These are phyloP conservation scores for Crassisporium funariophilum DNA, from an alignment of 768 basidiomycete genomes.

Conservation along the genomic window DNA sequence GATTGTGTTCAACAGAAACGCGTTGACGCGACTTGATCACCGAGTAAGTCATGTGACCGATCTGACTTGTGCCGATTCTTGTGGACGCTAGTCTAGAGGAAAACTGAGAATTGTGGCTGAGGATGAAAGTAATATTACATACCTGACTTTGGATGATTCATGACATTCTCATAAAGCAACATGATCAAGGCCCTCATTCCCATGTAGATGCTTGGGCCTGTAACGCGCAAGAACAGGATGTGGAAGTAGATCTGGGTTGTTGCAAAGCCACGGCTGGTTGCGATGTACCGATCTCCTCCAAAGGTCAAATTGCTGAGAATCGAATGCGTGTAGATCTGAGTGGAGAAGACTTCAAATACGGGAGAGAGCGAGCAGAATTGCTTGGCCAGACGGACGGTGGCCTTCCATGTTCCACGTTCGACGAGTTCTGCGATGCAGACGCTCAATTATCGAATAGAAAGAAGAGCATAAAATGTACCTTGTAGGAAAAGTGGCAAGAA, in stretches of 20 bases:
- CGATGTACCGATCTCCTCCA: slow-evolving; percentile 97
- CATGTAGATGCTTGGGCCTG: slow-evolving; percentile 96
- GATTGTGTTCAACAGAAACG: too few relatives aligned
- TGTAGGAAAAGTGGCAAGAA: slow-evolving; percentile 95
- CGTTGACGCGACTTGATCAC: too few relatives aligned
- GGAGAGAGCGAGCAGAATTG: slow-evolving; percentile 95
- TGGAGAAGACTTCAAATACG: slow-evolving; percentile 96
- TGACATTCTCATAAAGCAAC: slow-evolving; percentile 93
- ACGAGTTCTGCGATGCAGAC: slow-evolving; percentile 70
- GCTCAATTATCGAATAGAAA: not conserved
- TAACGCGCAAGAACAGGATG: slow-evolving; percentile 98
- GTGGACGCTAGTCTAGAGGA: too few relatives aligned
- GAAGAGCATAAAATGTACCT: slow-evolving; percentile 49
- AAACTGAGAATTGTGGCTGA: too few relatives aligned
- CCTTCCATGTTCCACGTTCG: slow-evolving; percentile 92
- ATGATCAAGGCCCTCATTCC: slow-evolving; percentile 92
- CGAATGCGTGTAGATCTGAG: slow-evolving; percentile 97
- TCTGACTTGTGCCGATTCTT: too few relatives aligned
- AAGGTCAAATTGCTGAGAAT: slow-evolving; percentile 97
- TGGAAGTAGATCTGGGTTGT: slow-evolving; percentile 93
- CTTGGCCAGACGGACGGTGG: slow-evolving; percentile 87
- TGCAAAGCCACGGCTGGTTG: slow-evolving; percentile 98
- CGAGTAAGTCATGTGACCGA: too few relatives aligned
- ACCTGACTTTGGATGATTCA: too few relatives aligned
- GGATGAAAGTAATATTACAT: too few relatives aligned